Base-by-base conservation (phyloP, 306 rosid species). In the Neltuma alba region DNA sequence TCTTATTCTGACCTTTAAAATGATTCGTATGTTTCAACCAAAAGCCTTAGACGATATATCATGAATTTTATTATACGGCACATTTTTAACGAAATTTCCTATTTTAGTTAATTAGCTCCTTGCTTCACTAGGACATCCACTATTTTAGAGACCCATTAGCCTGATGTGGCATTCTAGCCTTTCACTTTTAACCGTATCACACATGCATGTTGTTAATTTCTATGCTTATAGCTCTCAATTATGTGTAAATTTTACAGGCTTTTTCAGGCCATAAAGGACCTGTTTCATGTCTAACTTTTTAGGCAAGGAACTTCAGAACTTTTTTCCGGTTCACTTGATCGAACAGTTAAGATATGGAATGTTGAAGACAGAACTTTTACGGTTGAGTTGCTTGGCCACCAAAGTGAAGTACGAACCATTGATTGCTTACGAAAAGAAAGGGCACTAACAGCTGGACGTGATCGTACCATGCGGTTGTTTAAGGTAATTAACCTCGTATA, bases 261-360 rank as follows among this genome's bases (percentile, higher is more conserved):
- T 95, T 95, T 88, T 88, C 92, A 37, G 98, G 99, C 82, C 99
- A 92, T 70, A 86, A 90, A 74, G 97, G 91, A 18, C 89, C 96
- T 5, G 88, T 95, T 70, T 95, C 99, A 21, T 89, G 96, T 81
- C 83, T 95, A 79, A 77, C 88, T 61, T 95, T n/a, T 92, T 86
- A 91, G 98, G 90, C 93, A 95, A 85, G 99, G 99, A 77, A 83
- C 91, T 28, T 77, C 96, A 11, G 99, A 95, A 82, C 93, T 95
- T 40, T 95, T 95, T 86, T 93, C 99, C 9, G 97, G 99, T 86
- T 90, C 99, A 64, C 91, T 86, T 80, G 98, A 93, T 84, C 91
- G 98, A 79, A 89, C 90, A 27, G 79, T 93, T 65, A 95, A 91
- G 85, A 91, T 95, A 86, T 95, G 99, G 98, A 95, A 95, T 85